Conservation (phyloP, 495 filamentous ascomycete species). For the Hypoxylon lenormandii region DNA sequence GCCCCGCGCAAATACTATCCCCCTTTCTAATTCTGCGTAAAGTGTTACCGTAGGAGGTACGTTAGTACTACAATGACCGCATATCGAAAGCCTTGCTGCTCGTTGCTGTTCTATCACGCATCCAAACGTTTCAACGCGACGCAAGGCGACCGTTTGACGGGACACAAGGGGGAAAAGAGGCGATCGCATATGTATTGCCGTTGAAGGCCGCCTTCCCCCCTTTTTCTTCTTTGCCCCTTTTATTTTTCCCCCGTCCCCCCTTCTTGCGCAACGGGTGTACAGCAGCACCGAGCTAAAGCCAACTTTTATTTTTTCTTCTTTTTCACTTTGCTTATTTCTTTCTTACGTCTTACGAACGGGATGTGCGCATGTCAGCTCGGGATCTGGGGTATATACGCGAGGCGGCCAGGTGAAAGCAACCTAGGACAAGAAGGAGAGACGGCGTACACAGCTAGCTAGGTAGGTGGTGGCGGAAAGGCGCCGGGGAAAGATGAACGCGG, state of each 20-base stretch:
- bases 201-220: conserved; percentile 9
- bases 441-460: not conserved
- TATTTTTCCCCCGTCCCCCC: not conserved
- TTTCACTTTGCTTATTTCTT: conserved; percentile 7
- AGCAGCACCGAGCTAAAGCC: conserved; percentile 15
- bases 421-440: too few relatives aligned
- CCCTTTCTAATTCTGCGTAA: too few relatives aligned
- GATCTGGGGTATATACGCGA: too few relatives aligned
- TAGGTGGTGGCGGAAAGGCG: conserved; percentile 12
- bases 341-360: conserved; percentile 4
- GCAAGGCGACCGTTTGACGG: conserved; percentile 21
- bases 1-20: too few relatives aligned
- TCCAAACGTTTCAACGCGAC: conserved; percentile 17
- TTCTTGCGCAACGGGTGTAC: conserved; percentile 30
- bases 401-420: too few relatives aligned
- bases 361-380: not conserved
- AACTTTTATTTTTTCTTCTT: not conserved
- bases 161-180: conserved; percentile 5
- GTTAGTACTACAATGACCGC: conserved; percentile 12
- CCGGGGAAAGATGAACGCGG: conserved; percentile 1
- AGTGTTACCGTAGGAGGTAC: conserved; percentile 12
- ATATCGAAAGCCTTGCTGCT: conserved; percentile 5
- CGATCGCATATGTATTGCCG: conserved; percentile 28
- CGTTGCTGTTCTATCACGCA: not conserved
- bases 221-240: conserved; percentile 1